Base-by-base conservation (phyloP, 805 yeast genomes). In the Candida maesae region DNA sequence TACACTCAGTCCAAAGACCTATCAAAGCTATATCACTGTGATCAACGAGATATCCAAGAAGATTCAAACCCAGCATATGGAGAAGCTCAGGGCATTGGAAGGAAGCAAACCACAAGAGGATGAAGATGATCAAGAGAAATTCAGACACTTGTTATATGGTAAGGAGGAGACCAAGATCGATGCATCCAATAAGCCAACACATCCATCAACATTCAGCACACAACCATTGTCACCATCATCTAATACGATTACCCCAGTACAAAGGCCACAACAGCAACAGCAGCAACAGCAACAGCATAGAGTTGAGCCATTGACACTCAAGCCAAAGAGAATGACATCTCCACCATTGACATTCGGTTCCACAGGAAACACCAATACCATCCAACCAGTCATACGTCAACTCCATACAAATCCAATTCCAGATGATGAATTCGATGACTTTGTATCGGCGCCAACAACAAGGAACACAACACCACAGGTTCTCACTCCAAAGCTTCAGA, bases 41-140 rank as follows among this genome's bases (percentile, higher is more conserved):
- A 70, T 77, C 14, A 69, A 71, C 33, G 58, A 54, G 14, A 64
- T 76, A 14, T 58, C 77, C 1, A 59, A 51, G 17, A 59, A 59
- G 11, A 65, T 79, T n/a, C 81, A 77, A 53, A 49, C 49, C 12
- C 59, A 60, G 30, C 79, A 74, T 32, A 38, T 61, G 26, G 54
- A 58, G 25, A 66, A 60, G 38, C 52, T 72, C 26, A 47, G 47
- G 12, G 32, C 48, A 5, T 27, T 53, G 15, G 51, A 58, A 35
- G 52, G 59, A 26, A 51, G 50, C 28, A 56, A 50, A 11, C 50
- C 52, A 5, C 53, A 41, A 17, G 56, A 53, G 14, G 50, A 47
- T 30, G 52, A 49, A 24, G 48, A 52, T 30, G 56, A 51, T 21
- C 58, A 55, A 14, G 49, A 50, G 31, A 44, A 50, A 38, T 47